These are phyloP conservation scores for Fusarium nematophilum DNA, from an alignment of 2,329 filamentous ascomycete genomes.

Conservation along the genomic window DNA sequence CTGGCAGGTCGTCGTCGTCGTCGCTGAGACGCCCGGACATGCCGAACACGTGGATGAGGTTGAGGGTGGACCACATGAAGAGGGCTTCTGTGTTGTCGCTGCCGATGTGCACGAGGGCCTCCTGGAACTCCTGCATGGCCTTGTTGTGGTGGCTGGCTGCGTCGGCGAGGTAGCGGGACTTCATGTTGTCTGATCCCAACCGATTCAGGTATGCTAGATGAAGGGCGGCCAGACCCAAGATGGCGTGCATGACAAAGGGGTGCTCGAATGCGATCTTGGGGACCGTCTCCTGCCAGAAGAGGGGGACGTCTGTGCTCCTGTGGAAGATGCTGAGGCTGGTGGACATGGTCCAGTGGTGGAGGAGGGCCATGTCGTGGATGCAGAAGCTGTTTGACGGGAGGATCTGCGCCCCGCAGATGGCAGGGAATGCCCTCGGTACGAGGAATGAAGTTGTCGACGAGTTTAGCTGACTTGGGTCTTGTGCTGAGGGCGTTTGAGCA, in stretches of 20 bases:
- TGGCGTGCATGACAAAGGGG: slow-evolving; percentile 4
- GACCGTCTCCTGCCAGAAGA: slow-evolving; percentile 1
- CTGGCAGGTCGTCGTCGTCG: neutral
- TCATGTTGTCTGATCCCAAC: too few species aligned
- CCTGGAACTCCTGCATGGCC: slow-evolving; percentile 1
- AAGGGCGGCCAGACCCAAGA: slow-evolving; percentile 8
- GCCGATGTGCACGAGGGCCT: neutral
- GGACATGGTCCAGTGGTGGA: slow-evolving; percentile 10
- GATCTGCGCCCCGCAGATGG: neutral
- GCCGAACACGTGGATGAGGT: slow-evolving; percentile 8
- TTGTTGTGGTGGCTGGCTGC: slow-evolving; percentile 1
- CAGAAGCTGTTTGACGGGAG: neutral
- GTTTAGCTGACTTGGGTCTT: too few species aligned
- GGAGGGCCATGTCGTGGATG: slow-evolving; percentile 3
- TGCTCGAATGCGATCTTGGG: slow-evolving; percentile 2
- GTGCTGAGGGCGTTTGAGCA: neutral
- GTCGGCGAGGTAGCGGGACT: too few species aligned
- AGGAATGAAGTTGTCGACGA: too few species aligned
- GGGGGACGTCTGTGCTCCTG: neutral
- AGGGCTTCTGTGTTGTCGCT: neutral
- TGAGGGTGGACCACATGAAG: slow-evolving; percentile 3
- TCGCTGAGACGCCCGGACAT: neutral
- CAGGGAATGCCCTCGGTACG: neutral
- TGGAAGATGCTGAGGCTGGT: slow-evolving; percentile 9
- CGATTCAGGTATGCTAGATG: slow-evolving; percentile 1